Base-by-base conservation (phyloP, 345 rosid species). In the Citrus australasica region DNA sequence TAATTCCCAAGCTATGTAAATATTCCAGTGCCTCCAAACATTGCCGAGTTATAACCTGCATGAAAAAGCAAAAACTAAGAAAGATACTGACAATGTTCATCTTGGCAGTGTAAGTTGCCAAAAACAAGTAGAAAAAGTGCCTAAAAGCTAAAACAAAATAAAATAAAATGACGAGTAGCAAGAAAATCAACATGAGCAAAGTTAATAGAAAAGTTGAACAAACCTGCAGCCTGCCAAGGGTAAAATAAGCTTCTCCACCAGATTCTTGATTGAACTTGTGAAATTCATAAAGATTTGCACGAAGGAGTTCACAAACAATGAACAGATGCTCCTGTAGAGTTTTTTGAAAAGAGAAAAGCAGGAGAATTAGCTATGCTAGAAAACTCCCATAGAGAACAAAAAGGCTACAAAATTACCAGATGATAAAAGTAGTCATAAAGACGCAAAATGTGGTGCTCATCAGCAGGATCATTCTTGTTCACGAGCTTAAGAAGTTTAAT, bases 361-460 rank as follows among this genome's bases (percentile, higher is more conserved):
- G 60, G 32, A 81, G 46, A 7, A 25, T 60, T 65, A 79, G 69
- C 35, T 30, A 69, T 13, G 13, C n/a, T 46, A 30, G n/a, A 74
- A 22, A 79, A 38, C 24, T 24, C 55, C 13, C 19, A 66, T 22
- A 28, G 11, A 33, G 6, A 35, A 58, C 53, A 69, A 42, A 70
- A 74, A 60, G 69, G 62, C 37, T 51, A 6, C 17, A 74, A 11
- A 22, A 73, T 53, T 81, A 92, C 99, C 89, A 89, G 99, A 59
- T 92, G 93, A 79, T 96, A 96, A 87, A 96, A 96, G 88, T 96
- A 94, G 86, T 96, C 99, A 38, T 89, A 96, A 53, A 96, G 92
- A 58, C 99, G 98, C 84, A 96, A 22, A 79, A 96, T 87, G 72
- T 96, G 98, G 77, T 73, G 87, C 78, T 93, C 87, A 79, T 96